Evolutionary conservation across 2,329 filamentous ascomycete species (phyloP).

Genomic region (Cladosporium phlei): DNA sequence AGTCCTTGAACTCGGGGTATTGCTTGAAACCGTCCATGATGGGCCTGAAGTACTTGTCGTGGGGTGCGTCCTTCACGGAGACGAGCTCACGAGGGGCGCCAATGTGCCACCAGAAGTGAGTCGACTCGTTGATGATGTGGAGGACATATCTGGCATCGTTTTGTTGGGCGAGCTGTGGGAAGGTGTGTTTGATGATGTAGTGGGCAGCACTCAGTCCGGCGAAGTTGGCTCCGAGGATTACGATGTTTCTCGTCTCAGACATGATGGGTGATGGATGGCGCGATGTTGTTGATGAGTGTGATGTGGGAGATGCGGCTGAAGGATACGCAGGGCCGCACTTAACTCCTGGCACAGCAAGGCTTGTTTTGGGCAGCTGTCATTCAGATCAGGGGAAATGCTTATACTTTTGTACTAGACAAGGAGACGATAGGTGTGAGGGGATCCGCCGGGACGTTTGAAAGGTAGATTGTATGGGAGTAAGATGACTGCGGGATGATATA

Average conservation of each 20-base stretch:
- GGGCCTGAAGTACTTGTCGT: constrained; percentile 46
- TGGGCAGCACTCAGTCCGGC: constrained; percentile 50
- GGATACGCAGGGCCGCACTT: no score
- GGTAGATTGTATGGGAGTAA: no score
- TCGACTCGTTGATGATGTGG: constrained; percentile 50
- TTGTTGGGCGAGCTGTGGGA: constrained; percentile 37
- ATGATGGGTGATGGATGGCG: constrained; percentile 16
- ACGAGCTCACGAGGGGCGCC: constrained; percentile 51
- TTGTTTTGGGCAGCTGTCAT: no score
- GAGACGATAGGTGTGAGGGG: no score
- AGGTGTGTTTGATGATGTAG: constrained; percentile 49
- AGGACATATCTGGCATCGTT: constrained; percentile 44
- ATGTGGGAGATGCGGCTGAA: no score
- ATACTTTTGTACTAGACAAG: no score
- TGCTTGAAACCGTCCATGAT: constrained; percentile 48
- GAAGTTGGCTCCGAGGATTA: constrained; percentile 53
- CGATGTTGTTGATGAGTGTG: no score
- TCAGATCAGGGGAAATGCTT: no score
- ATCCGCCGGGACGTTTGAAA: no score
- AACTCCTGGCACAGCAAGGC: no score
- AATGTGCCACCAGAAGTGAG: constrained; percentile 49
- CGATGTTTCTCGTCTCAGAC: constrained; percentile 39
- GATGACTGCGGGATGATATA: no score
- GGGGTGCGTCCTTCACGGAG: constrained; percentile 43
- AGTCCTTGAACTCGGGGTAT: constrained; percentile 40